Conservation (phyloP, 148 eudicot species). For the Chenopodium album region DNA sequence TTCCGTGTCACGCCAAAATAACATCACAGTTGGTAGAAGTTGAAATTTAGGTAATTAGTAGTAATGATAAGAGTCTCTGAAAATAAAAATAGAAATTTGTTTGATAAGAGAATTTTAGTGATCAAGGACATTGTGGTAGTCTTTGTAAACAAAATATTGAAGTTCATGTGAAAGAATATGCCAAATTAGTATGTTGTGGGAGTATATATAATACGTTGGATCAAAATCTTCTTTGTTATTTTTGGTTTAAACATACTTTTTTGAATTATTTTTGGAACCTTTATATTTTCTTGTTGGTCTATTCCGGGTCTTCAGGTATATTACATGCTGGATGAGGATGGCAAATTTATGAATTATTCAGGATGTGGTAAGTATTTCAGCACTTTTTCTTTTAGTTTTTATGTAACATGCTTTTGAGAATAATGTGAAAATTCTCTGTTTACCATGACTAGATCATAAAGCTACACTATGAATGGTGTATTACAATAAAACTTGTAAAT, state of each 20-base stretch:
- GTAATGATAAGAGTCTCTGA: neutral
- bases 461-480: neutral
- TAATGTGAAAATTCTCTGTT: neutral
- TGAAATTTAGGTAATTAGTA: neutral
- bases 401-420: slow-evolving; percentile 13
- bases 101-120: neutral
- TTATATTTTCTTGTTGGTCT: neutral
- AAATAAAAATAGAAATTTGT: neutral
- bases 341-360: slow-evolving; percentile 71
- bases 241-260: neutral
- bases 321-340: slow-evolving; percentile 70
- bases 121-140: neutral
- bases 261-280: neutral
- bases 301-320: slow-evolving; percentile 54
- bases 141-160: neutral
- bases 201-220: neutral
- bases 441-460: neutral
- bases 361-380: slow-evolving; percentile 73
- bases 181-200: neutral
- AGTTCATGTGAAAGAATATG: neutral
- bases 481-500: neutral
- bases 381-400: slow-evolving; percentile 7
- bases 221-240: neutral
- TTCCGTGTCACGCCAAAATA: neutral
- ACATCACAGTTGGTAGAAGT: neutral